Evolutionary conservation across 2,329 filamentous ascomycete genomes (phyloP).

Genomic region (Cercospora sp.): DNA sequence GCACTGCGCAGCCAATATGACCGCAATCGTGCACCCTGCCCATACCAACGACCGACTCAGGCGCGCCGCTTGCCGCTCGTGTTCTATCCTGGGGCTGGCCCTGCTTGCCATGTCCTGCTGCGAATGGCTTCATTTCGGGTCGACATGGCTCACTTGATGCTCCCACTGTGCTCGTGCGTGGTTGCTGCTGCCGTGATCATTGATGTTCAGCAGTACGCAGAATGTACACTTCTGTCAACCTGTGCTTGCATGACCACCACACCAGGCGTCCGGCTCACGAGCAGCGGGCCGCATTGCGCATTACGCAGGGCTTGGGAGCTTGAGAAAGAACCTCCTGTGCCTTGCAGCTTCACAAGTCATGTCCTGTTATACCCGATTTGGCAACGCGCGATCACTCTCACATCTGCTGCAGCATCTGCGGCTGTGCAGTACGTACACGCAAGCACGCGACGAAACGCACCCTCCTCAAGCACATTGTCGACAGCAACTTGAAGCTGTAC

Average conservation of each 20-base stretch:
- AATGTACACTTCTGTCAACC: neutral
- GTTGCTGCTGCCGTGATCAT: neutral
- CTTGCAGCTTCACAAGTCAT: neutral
- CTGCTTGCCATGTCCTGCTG: neutral
- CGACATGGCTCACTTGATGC: neutral
- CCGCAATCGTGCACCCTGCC: neutral
- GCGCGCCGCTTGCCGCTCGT: neutral
- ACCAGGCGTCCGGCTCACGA: neutral
- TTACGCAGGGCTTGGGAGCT: neutral
- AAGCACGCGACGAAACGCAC: neutral
- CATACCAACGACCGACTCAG: neutral
- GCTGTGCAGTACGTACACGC: neutral
- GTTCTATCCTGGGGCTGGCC: neutral
- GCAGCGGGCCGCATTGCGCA: neutral
- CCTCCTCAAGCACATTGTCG: neutral
- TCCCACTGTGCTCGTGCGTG: neutral
- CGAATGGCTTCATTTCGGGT: slow-evolving; percentile 7
- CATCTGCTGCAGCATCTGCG: neutral
- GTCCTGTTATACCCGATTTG: neutral
- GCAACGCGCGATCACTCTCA: neutral
- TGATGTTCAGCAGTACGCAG: neutral
- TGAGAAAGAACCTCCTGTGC: neutral
- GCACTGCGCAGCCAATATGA: neutral
- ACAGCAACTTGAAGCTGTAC: neutral
- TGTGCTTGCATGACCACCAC: neutral